Evolutionary conservation across 257 asterid species (phyloP).

Genomic region (Dorcoceras hygrometricum): DNA sequence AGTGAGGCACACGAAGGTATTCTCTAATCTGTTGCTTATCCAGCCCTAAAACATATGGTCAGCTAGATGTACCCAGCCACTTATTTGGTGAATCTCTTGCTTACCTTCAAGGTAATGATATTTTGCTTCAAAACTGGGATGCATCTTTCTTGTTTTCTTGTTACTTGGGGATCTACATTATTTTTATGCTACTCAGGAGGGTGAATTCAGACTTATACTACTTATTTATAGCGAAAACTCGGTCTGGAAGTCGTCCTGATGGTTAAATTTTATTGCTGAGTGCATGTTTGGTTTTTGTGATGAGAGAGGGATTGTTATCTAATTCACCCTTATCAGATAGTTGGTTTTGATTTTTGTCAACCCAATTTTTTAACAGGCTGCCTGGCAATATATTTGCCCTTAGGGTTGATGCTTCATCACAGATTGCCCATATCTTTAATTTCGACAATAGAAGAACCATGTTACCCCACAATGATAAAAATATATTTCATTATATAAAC

Average conservation of each 20-base stretch:
- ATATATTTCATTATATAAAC: not conserved
- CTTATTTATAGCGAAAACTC: not conserved
- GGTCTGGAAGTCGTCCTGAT: not conserved
- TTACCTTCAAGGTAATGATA: slow-evolving; percentile 75
- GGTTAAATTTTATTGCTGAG: not conserved
- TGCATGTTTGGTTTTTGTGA: not conserved
- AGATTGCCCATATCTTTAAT: not conserved
- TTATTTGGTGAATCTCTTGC: slow-evolving; percentile 84
- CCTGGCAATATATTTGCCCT: not conserved
- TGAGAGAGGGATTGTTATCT: not conserved
- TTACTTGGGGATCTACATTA: slow-evolving; percentile 15
- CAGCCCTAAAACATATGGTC: slow-evolving; percentile 71
- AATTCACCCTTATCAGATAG: not conserved
- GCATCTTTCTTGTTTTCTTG: slow-evolving; percentile 1
- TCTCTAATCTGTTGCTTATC: slow-evolving; percentile 24
- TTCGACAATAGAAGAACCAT: not conserved
- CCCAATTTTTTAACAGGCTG: not conserved
- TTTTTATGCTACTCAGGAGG: not conserved
- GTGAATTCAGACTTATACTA: too few relatives aligned
- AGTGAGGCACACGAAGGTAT: slow-evolving; percentile 15
- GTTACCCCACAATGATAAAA: not conserved
- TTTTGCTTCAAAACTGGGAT: slow-evolving; percentile 9
- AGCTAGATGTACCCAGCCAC: slow-evolving; percentile 77
- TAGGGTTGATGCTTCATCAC: too few relatives aligned
- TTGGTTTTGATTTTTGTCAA: not conserved